Conservation (phyloP, 164 flowering plant genomes). For the Tinospora cordifolia region DNA sequence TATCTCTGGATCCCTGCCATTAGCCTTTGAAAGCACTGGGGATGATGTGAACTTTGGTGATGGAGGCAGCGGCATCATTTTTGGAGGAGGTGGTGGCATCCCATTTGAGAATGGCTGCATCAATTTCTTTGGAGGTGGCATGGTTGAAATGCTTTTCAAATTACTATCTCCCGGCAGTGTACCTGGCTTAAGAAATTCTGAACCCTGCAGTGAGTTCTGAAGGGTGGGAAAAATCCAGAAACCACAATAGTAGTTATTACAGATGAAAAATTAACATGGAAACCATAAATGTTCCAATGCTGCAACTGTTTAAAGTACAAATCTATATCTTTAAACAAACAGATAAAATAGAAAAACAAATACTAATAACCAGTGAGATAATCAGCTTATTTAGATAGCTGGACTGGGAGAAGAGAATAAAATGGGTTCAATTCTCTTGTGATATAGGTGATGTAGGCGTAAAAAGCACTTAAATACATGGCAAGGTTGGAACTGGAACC, state of each 20-base stretch:
- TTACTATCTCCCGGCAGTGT: conserved; percentile 23
- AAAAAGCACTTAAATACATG: not conserved
- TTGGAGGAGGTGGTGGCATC: conserved; percentile 49
- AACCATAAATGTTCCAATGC: not conserved
- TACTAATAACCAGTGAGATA: not conserved
- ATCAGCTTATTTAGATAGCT: not conserved
- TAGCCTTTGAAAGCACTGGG: conserved; percentile 11
- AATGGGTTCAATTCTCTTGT: not conserved
- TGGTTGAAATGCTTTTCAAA: conserved; percentile 34
- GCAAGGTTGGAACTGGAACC: not conserved
- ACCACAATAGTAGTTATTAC: not conserved
- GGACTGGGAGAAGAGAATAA: not conserved
- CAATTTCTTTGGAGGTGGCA: conserved; percentile 62
- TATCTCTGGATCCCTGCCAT: conserved; percentile 14
- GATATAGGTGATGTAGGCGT: too few species aligned
- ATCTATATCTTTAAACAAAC: too few species aligned
- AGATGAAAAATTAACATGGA: not conserved
- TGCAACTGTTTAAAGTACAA: too few species aligned
- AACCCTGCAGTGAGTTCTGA: conserved; percentile 45
- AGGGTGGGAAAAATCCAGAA: conserved; percentile 19
- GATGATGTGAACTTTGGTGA: conserved; percentile 38
- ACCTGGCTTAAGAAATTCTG: conserved; percentile 37
- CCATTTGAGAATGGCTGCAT: conserved; percentile 33
- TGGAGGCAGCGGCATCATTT: conserved; percentile 44
- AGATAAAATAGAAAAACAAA: not conserved